A percentile compares a stretch with the other conserved stretches of the same genome.
phyloP scores from a whole-genome alignment of 345 rosid genomes.

The Citropsis articulata region DNA sequence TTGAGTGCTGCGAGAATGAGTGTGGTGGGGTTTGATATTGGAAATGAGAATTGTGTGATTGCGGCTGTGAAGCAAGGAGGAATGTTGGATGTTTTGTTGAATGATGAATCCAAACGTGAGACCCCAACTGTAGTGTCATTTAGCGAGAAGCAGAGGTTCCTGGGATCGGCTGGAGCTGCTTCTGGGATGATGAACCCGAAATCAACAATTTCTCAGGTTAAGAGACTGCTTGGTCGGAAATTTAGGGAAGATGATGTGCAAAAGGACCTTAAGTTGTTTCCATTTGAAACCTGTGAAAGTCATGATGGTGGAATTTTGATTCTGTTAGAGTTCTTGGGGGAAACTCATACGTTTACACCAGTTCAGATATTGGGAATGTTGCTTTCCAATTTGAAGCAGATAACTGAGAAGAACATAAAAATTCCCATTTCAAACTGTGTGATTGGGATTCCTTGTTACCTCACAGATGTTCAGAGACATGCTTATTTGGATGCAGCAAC shows the following conservation, averaged over 20 bases:
- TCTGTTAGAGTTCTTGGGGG: slow-evolving; percentile 47
- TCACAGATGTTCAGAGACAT: slow-evolving; percentile 54
- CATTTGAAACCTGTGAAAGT: slow-evolving; percentile 43
- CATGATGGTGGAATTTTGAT: slow-evolving; percentile 53
- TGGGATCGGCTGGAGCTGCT: slow-evolving; percentile 81
- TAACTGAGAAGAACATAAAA: slow-evolving; percentile 46
- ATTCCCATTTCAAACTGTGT: slow-evolving; percentile 52
- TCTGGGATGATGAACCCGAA: slow-evolving; percentile 74
- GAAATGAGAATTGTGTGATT: slow-evolving; percentile 79
- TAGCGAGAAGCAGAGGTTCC: slow-evolving; percentile 79
- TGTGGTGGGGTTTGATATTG: slow-evolving; percentile 75
- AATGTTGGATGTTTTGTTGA: slow-evolving; percentile 60
- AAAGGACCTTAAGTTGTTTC: slow-evolving; percentile 49
- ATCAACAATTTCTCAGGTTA: slow-evolving; percentile 66
- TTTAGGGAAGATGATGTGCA: slow-evolving; percentile 50
- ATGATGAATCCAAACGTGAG: slow-evolving; percentile 72
- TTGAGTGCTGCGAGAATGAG: slow-evolving; percentile 39
- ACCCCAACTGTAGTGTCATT: slow-evolving; percentile 72
- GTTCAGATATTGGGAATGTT: slow-evolving; percentile 63
- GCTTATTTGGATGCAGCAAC: slow-evolving; percentile 59
- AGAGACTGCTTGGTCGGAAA: slow-evolving; percentile 57
- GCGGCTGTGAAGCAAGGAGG: slow-evolving; percentile 68
- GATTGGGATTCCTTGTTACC: slow-evolving; percentile 64
- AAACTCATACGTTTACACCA: slow-evolving; percentile 40
- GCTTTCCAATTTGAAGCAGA: slow-evolving; percentile 62